phyloP scores from a whole-genome alignment of 2,329 filamentous ascomycete genomes.

The Chaetomium strumarium region DNA sequence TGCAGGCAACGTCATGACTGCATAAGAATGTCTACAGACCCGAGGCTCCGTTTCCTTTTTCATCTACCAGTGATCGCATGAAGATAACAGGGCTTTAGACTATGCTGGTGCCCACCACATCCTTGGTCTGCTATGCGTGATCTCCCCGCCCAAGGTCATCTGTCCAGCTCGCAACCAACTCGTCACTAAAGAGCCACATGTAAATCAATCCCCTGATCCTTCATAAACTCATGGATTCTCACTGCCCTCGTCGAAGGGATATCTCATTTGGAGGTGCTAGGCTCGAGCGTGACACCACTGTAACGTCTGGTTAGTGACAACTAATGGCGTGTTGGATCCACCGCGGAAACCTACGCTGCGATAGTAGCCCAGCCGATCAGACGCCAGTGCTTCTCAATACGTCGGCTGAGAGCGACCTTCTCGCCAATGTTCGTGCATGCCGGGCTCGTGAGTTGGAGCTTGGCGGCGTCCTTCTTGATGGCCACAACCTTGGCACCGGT shows the following conservation, averaged over 20 bases:
- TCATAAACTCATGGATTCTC: conserved; percentile 12
- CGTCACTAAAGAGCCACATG: background rate
- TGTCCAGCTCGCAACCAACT: conserved; percentile 1
- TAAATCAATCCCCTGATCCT: background rate
- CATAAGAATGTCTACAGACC: conserved; percentile 4
- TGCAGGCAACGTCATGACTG: background rate
- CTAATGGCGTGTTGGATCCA: background rate
- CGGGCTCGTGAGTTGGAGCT: conserved; percentile 84
- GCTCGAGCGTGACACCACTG: conserved; percentile 51
- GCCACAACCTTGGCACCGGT: conserved; percentile 96
- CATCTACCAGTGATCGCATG: conserved; percentile 11
- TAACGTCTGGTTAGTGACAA: conserved; percentile 22
- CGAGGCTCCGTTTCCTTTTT: conserved; percentile 13
- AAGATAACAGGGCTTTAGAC: conserved; percentile 4
- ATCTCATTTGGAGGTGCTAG: conserved; percentile 37
- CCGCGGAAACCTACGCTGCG: conserved; percentile 51
- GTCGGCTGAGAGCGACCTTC: conserved; percentile 92
- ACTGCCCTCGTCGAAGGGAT: conserved; percentile 11
- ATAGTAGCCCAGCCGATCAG: conserved; percentile 88
- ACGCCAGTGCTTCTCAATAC: conserved; percentile 99
- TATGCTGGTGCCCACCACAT: conserved; percentile 1
- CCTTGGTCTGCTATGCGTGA: conserved; percentile 2
- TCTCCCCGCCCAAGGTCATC: background rate
- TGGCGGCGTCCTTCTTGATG: conserved; percentile 96
- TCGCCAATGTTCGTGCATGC: conserved; percentile 96